Base-by-base conservation (phyloP, 2,329 filamentous ascomycete species). In the Fusarium miscanthi region DNA sequence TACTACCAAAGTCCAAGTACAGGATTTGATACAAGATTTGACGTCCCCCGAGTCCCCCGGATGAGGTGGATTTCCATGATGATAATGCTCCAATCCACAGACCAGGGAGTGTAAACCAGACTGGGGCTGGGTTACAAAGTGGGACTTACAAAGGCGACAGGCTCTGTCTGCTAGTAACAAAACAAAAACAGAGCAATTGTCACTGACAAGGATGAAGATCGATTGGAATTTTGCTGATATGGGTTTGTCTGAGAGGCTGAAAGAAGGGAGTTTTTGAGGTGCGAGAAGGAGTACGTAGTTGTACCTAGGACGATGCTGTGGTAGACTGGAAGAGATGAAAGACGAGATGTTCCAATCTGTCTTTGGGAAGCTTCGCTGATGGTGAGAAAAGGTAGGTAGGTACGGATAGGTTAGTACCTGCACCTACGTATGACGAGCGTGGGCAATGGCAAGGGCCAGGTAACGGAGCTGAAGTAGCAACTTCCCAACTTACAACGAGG, bases 181-280 rank as follows among this genome's bases (percentile, higher is more conserved):
- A 70, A 73, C 52, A 67, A 62, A 72, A 62, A 57, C 70, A 63
- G 51, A 52, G 48, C 45, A 58, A 53, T 67, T 67, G 49, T 67
- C 70, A 67, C 70, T 63, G 42, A 42, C 59, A 68, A 27, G 51
- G 66, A 43, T 33, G 42, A 41, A 31, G 49, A 45, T 58, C 48
- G 53, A 59, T 71, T 74, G 66, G 66, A 70, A 59, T 73, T 57
- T 53, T 61, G 43, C 35, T 41, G 61, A 54, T 63, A 41, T 54
- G 49, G 42, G 40, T 25, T 41, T 61, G 69, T 52, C 65, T 73
- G 52, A 62, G 54, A 58, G 46, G 66, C 33, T 27, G 25, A 46
- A 46, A 45, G 56, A 54, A 59, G 54, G 66, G 66, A 57, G 58
- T 35, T 56, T 45, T 57, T 38, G 45, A 56, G 23, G 41, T 56